A percentile compares a stretch with the other conserved stretches of the same genome.
Conservation (phyloP, 345 rosid species). For the Arabidopsis thaliana region TAIR10.1 NC_003071.7:1722001-1722500, state of each 20-base stretch:
- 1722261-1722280: background rate
- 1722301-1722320: background rate
- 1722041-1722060: background rate
- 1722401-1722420: background rate
- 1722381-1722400: conserved; percentile 20
- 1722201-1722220: background rate
- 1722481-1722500: conserved; percentile 24
- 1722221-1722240: background rate
- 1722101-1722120: background rate
- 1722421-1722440: conserved; percentile 14
- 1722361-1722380: conserved; percentile 34
- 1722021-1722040: background rate
- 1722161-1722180: conserved; percentile 2
- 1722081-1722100: background rate
- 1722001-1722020: background rate
- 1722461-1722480: conserved; percentile 19
- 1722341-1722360: conserved; percentile 47
- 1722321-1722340: conserved; percentile 3
- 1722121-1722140: background rate
- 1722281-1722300: background rate
- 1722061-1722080: conserved; percentile 11
- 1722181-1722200: background rate
- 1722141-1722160: background rate
- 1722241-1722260: background rate
- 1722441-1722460: conserved; percentile 33